Conservation (phyloP, 169 alveolate genomes). For the Perkinsus marinus region DNA sequence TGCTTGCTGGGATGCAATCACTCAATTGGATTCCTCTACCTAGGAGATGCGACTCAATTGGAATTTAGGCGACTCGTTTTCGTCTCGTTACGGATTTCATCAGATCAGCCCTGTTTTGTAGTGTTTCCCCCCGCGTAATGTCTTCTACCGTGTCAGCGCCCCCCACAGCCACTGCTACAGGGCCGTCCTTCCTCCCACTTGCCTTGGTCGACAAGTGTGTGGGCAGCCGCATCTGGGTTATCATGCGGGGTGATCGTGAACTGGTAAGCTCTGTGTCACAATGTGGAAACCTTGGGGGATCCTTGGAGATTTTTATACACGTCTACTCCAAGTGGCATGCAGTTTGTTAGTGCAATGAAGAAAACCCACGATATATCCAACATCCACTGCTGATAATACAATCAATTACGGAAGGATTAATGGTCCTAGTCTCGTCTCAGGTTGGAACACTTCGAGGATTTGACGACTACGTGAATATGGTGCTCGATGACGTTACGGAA, state of each 20-base stretch:
- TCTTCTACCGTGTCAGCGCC: not conserved
- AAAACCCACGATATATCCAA: too few relatives aligned
- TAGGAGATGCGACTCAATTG: too few relatives aligned
- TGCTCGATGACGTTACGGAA: conserved; percentile 64
- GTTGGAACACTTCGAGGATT: conserved; percentile 79
- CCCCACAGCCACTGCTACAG: conserved; percentile 3
- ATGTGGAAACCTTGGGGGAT: too few relatives aligned
- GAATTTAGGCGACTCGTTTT: too few relatives aligned
- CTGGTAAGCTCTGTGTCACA: not conserved
- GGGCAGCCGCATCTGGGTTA: conserved; percentile 75
- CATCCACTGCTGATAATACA: too few relatives aligned
- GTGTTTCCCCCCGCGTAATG: not conserved
- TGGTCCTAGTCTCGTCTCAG: conserved; percentile 36
- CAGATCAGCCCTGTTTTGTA: too few relatives aligned
- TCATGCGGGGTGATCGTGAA: conserved; percentile 65
- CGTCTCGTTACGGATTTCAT: too few relatives aligned
- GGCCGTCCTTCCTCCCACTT: conserved; percentile 64
- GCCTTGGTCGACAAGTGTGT: conserved; percentile 84
- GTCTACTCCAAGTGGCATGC: too few relatives aligned
- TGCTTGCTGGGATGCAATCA: too few relatives aligned
- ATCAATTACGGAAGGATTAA: not conserved
- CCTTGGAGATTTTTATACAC: too few relatives aligned
- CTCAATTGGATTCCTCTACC: too few relatives aligned
- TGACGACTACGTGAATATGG: conserved; percentile 88
- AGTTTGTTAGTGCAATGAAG: too few relatives aligned